A percentile compares a stretch with the other conserved stretches of the same genome.
phyloP scores from a whole-genome alignment of 1,139 yeast genomes.

The Blastobotrys apis region DNA sequence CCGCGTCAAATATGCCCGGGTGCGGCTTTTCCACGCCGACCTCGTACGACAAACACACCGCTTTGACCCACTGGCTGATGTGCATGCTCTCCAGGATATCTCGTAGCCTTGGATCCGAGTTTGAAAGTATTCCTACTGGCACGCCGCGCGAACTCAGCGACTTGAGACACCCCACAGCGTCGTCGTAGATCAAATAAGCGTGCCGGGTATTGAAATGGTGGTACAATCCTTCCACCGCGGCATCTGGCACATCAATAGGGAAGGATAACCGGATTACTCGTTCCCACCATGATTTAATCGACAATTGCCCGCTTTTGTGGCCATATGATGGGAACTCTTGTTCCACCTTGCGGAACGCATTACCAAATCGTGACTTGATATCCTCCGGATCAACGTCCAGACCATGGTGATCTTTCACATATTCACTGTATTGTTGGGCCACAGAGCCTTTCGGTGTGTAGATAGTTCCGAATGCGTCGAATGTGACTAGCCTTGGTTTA shows the following conservation, averaged over 20 bases:
- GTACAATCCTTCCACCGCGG: slow-evolving; percentile 21
- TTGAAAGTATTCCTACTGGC: slow-evolving; percentile 28
- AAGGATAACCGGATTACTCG: slow-evolving; percentile 22
- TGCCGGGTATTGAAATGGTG: slow-evolving; percentile 22
- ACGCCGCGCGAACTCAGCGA: slow-evolving; percentile 13
- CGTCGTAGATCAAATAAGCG: slow-evolving; percentile 25
- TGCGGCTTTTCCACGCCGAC: slow-evolving; percentile 28
- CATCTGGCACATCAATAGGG: slow-evolving; percentile 16
- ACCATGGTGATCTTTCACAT: slow-evolving; percentile 21
- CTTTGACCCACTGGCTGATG: slow-evolving; percentile 15
- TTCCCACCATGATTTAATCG: slow-evolving; percentile 27
- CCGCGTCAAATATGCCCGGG: slow-evolving; percentile 21
- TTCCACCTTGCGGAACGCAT: slow-evolving; percentile 20
- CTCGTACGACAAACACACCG: slow-evolving; percentile 25
- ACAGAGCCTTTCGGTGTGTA: slow-evolving; percentile 25
- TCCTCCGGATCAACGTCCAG: slow-evolving; percentile 16
- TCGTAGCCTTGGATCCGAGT: slow-evolving; percentile 28
- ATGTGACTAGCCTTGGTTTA: slow-evolving; percentile 25
- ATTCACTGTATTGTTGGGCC: slow-evolving; percentile 23
- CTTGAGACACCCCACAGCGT: slow-evolving; percentile 20
- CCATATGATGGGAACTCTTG: slow-evolving; percentile 27
- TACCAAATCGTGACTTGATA: slow-evolving; percentile 17
- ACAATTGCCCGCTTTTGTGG: slow-evolving; percentile 8
- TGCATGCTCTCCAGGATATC: slow-evolving; percentile 22
- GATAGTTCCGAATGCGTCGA: slow-evolving; percentile 32